phyloP scores from a whole-genome alignment of 208 protist genomes.

The Trypanosoma cruzi region DNA sequence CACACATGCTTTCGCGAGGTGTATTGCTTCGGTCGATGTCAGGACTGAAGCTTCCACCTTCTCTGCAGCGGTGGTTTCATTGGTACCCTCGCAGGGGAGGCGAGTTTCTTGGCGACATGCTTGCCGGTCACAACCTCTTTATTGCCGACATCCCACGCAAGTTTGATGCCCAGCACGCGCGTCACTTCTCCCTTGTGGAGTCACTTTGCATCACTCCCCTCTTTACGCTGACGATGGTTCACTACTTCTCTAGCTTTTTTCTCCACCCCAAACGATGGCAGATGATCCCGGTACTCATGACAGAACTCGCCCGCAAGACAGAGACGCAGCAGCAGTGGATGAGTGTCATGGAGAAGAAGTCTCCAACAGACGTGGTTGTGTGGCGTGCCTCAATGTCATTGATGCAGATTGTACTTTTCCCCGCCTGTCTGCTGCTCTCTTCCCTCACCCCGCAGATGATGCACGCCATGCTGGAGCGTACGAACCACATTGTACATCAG shows the following conservation, averaged over 20 bases:
- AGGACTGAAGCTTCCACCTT: not conserved
- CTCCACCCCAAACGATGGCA: conserved; percentile 51
- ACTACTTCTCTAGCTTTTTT: conserved; percentile 84
- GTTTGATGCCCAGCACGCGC: conserved; percentile 64
- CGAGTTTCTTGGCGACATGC: conserved; percentile 67
- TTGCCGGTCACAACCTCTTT: conserved; percentile 80
- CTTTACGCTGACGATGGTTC: conserved; percentile 77
- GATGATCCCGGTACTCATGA: conserved; percentile 49
- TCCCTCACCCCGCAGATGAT: conserved; percentile 66
- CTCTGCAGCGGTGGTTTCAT: conserved; percentile 11
- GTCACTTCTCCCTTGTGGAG: conserved; percentile 79
- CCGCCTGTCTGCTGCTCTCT: conserved; percentile 63
- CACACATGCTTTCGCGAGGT: conserved; percentile 11
- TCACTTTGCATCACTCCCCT: conserved; percentile 63
- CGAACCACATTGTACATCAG: conserved; percentile 66
- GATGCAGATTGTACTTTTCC: conserved; percentile 65
- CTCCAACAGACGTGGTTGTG: conserved; percentile 41
- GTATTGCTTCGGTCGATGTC: not conserved
- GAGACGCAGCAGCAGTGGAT: conserved; percentile 59
- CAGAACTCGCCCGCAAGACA: conserved; percentile 50
- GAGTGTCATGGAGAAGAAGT: conserved; percentile 46
- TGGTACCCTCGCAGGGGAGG: conserved; percentile 72
- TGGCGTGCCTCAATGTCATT: conserved; percentile 52
- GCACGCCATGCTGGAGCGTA: conserved; percentile 66
- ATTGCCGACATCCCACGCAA: conserved; percentile 73